Evolutionary conservation across 75 land plant genomes (phyloP), one percentile per base, ranked within the genome.

Genomic region (Pinus taeda): DNA sequence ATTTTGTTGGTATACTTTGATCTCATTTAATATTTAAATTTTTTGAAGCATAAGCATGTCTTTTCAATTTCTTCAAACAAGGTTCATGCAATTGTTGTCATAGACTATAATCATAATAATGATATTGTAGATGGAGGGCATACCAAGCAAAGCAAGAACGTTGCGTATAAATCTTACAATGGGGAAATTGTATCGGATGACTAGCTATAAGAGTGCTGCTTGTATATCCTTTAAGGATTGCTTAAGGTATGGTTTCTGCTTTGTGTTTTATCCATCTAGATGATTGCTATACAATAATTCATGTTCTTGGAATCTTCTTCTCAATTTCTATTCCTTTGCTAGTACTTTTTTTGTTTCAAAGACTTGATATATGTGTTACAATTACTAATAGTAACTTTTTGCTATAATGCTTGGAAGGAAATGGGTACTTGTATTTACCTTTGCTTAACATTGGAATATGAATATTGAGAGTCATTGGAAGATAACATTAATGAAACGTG

Each of bases 71-170:
- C 3, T 15, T 18, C 11, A 49, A 49, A 49, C 55, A 49, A 8
- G 1, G 55, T 49, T 49, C 55, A 1, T 49, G 55, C 55, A 49
- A 49, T 8, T 49, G 55, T 49, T 49, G 55, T 49, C 55, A 49
- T 49, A 49, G 55, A 49, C 55, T 49, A 49, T 39, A 49, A 9
- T 49, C 55, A 8, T 49, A 49, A 49, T 49, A 49, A 49, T 49
- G 55, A 49, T 22, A 62, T 83, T 81, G 64, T 88, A 96, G 99
- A 85, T 96, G 90, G 99, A 96, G 80, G 93, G 89, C 60, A 96
- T 96, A 73, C 95, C 98, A 72, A 76, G 80, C 69, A 96, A 94
- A 77, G 85, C 90, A 77, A 96, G 98, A 80, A 89, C 86, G 29
- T 76, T 96, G 75, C 86, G 81, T 37, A 94, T 96, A 88, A 92